A percentile compares a stretch with the other conserved stretches of the same genome.
These are phyloP conservation scores for Nemania serpens DNA, from an alignment of 2,329 filamentous ascomycete species.

Conservation along the genomic window DNA sequence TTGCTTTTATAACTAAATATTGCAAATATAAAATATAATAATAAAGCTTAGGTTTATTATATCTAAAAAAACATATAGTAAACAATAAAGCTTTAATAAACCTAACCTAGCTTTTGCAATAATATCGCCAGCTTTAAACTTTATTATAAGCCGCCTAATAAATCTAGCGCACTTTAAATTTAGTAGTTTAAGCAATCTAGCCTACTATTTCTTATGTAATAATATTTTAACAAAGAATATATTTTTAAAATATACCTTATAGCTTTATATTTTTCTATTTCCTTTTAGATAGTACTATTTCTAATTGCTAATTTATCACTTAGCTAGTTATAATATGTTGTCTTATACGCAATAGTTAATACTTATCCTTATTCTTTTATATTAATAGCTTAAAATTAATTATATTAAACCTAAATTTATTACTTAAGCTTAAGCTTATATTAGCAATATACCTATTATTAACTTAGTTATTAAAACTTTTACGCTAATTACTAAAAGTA, in stretches of 20 bases:
- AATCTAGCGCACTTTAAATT: not conserved
- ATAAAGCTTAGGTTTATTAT: not conserved
- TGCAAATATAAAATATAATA: not conserved
- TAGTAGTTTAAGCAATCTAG: not conserved
- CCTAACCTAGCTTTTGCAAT: not conserved
- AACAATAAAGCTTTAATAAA: not conserved
- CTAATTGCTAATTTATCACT: not conserved
- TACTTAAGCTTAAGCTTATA: no score
- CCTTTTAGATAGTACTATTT: not conserved
- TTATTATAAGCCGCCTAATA: not conserved
- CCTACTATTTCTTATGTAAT: not conserved
- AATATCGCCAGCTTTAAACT: not conserved
- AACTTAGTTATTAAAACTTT: not conserved
- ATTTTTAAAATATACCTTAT: not conserved
- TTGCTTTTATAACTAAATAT: not conserved
- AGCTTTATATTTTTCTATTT: not conserved
- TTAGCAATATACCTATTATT: not conserved
- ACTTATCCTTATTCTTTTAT: not conserved
- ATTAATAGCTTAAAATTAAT: not conserved
- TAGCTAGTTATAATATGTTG: not conserved
- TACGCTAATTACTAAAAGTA: not conserved
- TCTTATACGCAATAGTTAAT: not conserved
- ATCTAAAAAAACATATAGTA: not conserved
- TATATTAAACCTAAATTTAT: not conserved
- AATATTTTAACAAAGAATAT: not conserved